Base-by-base conservation (phyloP, 768 basidiomycete species). In the Auriculariales sp. region DNA sequence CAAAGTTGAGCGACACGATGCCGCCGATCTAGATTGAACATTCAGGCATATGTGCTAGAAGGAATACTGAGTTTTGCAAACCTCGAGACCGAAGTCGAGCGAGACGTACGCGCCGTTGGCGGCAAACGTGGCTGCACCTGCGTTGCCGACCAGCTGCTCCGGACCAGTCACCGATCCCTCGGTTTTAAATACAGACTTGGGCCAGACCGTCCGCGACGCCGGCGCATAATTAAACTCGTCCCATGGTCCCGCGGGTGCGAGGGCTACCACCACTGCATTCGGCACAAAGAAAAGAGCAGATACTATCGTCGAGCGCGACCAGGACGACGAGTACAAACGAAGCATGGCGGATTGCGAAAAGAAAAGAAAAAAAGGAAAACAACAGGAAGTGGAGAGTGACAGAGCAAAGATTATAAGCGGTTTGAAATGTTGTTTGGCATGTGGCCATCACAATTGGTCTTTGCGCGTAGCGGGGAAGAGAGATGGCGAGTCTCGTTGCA, bases 41-140 rank as follows among this genome's bases (percentile, higher is more conserved):
- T 47, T 19, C n/a, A 34, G 49, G 51, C 22, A 25, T 22, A 19
- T 7, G 39, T 25, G 12, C 6, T 11, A n/a, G 28, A 6, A 47
- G 10, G 17, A 7, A 11, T 28, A 19, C 28, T 47, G 9, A 19
- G 22, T 7, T 30, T 27, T 9, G 55, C 66, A 30, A 25, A 74
- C 75, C 64, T 78, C 76, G 15, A 68, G 53, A 0, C 77, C 77
- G 54, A 73, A 79, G 57, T 79, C 77, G 46, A 78, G 61, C 1
- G 74, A 67, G 14, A 78, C 50, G 68, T 69, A 78, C 0, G 72
- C 68, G 7, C 68, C 68, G 42, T 64, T 62, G 1, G 64, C 66
- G 4, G 52, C 44, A 15, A 78, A 52, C 1, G 68, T 73, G 2
- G 72, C 68, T 28, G 57, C 60, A 0, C 66, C 71, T 3, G 55